Evolutionary conservation across 2,329 filamentous ascomycete genomes (phyloP).

Genomic region (Fusarium pseudoanthophilum): DNA sequence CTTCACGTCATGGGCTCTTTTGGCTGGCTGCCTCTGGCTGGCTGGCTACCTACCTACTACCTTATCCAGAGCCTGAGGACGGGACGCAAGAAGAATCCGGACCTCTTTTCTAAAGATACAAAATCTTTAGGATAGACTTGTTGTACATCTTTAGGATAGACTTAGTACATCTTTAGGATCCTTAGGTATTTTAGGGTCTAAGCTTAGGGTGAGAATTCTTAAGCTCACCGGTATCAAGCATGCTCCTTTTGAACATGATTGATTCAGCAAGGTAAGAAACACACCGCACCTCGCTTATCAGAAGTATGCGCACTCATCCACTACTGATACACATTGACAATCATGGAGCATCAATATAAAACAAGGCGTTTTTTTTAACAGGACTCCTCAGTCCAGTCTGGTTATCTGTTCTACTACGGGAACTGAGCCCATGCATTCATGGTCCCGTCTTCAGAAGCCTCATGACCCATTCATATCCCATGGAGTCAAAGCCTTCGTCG

Average conservation of each 20-base stretch:
- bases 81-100: neutral
- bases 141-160: neutral
- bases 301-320: neutral
- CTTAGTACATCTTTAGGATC: neutral
- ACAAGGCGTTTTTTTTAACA: conserved; percentile 47
- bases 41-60: neutral
- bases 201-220: neutral
- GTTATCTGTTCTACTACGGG: conserved; percentile 49
- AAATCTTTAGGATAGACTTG: neutral
- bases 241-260: neutral
- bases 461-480: conserved; percentile 39
- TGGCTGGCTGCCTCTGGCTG: conserved; percentile 24
- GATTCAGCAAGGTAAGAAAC: neutral
- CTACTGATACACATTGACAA: neutral
- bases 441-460: conserved; percentile 45
- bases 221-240: neutral
- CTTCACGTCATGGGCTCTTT: conserved; percentile 5
- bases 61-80: neutral
- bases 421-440: conserved; percentile 35
- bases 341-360: conserved; percentile 13
- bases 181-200: neutral
- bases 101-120: neutral
- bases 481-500: conserved; percentile 45
- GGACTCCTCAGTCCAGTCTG: conserved; percentile 50
- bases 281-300: neutral